Conservation (phyloP, 257 asterid genomes). For the Ligustrum vulgare region DNA sequence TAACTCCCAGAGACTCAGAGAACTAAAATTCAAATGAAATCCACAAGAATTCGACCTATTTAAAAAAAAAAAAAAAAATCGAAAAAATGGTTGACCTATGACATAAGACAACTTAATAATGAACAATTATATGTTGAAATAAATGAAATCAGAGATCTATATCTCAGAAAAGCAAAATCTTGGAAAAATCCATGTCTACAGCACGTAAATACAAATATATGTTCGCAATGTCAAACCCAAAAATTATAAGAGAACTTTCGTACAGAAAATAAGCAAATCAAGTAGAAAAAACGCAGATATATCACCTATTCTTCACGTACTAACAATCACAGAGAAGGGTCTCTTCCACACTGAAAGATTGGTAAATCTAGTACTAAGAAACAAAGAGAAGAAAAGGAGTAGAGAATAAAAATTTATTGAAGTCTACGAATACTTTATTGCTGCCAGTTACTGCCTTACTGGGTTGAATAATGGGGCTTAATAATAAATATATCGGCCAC, state of each 20-base stretch:
- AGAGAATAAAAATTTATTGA: no score
- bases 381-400: not conserved
- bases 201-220: constrained; percentile 12
- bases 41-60: not conserved
- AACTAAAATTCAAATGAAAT: constrained; percentile 4
- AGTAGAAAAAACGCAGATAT: constrained; percentile 10
- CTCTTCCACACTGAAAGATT: not conserved
- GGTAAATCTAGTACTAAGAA: not conserved
- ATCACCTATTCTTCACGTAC: not conserved
- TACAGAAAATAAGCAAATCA: constrained; percentile 36
- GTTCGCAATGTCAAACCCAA: constrained; percentile 26
- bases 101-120: not conserved
- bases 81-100: not conserved
- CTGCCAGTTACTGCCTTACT: constrained; percentile 29
- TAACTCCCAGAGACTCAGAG: not conserved
- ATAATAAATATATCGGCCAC: not conserved
- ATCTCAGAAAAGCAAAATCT: constrained; percentile 28
- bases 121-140: not conserved
- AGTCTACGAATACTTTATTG: constrained; percentile 23
- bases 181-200: constrained; percentile 7
- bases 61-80: constrained; percentile 5
- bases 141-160: constrained; percentile 32
- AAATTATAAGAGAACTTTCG: constrained; percentile 11
- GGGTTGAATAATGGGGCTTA: constrained; percentile 29
- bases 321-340: not conserved